Percentiles rank a stretch among this genome's conserved stretches.
Conservation (phyloP, 192 early-diverging fungal species). For the Helicostylum pulchrum region DNA sequence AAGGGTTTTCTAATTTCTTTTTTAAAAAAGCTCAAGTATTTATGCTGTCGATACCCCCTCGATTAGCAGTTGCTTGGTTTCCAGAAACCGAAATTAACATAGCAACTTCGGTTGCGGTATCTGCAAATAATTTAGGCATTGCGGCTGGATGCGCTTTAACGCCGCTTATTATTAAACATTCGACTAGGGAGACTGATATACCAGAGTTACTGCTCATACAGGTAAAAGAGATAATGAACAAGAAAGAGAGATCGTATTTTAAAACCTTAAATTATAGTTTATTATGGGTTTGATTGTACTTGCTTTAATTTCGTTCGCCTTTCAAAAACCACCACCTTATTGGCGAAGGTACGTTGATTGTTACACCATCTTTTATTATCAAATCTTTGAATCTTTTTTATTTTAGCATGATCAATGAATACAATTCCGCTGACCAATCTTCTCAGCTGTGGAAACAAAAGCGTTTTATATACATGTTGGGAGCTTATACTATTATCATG, state of each 20-base stretch:
- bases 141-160: conserved; percentile 42
- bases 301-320: conserved; percentile 18
- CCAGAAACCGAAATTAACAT: conserved; percentile 40
- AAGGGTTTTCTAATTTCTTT: background rate
- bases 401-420: conserved; percentile 13
- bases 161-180: conserved; percentile 34
- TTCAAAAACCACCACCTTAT: conserved; percentile 15
- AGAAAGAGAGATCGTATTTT: background rate
- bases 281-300: conserved; percentile 17
- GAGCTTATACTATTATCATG: conserved; percentile 35
- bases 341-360: background rate
- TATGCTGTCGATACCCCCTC: conserved; percentile 35
- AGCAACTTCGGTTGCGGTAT: conserved; percentile 40
- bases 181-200: conserved; percentile 32
- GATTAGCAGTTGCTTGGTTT: conserved; percentile 41
- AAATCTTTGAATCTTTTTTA: background rate
- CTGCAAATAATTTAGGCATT: conserved; percentile 41
- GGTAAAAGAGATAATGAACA: conserved; percentile 16
- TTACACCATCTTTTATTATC: background rate
- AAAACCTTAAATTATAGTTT: conserved; percentile 2
- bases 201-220: conserved; percentile 35
- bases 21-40: conserved; percentile 37
- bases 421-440: conserved; percentile 12
- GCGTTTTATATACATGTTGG: conserved; percentile 31
- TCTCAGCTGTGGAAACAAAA: conserved; percentile 19